Base-by-base conservation (phyloP, 345 rosid genomes). In the Capsella bursapastoris region DNA sequence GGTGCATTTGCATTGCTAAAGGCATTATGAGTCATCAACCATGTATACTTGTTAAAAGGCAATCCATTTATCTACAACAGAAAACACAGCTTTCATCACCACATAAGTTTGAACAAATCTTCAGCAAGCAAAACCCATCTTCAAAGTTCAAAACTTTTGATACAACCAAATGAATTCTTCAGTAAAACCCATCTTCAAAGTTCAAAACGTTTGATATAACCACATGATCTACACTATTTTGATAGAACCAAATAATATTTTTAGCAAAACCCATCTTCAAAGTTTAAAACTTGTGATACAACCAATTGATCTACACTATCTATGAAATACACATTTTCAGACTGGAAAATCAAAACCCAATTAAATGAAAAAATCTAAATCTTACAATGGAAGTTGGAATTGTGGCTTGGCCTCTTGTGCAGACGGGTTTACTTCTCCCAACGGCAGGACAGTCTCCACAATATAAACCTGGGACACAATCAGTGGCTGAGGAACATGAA, bases 1-100 rank as follows among this genome's bases (percentile, higher is more conserved):
- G 97, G 97, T 52, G 91, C 83, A 84, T 95, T 93, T 50, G 88
- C 97, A 47, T 87, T 91, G 78, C 97, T 90, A 72, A 95, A 95
- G 3, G 99, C 81, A 83, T 95, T 95, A 59, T 95, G 99, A 3
- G 97, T 95, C 72, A 95, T 84, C 37, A 95, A 78, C 99, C 99
- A 95, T 34, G 97, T 80, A 77, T 95, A 95, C 83, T 87, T 95
- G 85, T 91, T 95, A 73, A 90, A 91, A 63, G 97, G 96, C 80
- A 95, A 82, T 35, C 88, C 97, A 56, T 84, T 86, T 78, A 87
- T 76, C 97, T 91, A 78, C 74, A 75, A 8, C 49, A 8, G 15
- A 8, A 40, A 14, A 50, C 2, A 63, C n/a, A 41, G 6, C 31
- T 52, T 29, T 41, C 18, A 53, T 52, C 16, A 66, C 52, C 25